Base-by-base conservation (phyloP, 768 basidiomycete species). In the Steccherinum ochraceum region DNA sequence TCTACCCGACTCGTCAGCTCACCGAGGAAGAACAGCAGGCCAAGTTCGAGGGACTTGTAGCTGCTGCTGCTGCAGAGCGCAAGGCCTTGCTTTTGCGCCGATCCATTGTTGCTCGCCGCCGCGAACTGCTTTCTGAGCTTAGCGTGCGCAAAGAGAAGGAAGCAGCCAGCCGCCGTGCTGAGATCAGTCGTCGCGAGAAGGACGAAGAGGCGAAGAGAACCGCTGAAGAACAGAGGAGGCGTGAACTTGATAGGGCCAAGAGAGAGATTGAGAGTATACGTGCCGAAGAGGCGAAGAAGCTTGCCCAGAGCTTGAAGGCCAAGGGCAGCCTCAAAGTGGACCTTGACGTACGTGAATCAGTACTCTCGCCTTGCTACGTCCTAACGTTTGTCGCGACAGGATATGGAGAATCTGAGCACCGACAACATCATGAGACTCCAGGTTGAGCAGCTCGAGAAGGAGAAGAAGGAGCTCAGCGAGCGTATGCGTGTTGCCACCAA, bases 391-490 rank as follows among this genome's bases (percentile, higher is more conserved):
- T 47, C 24, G 25, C 49, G 48, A 20, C 55, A 92, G 87, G 84
- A 88, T 62, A 76, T 93, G 67, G 88, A 91, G 59, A 82, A 81
- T 46, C 74, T 89, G 54, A 91, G 91, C 66, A 93, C 92, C 7
- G 86, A 89, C 60, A 81, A 82, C 44, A 79, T 98, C 55, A 86
- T 97, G 67, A 80, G 78, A 24, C 80, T 96, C 58, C 93, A 96
- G 66, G 93, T 96, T 30, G 85, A 92, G 57, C 93, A 97, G 63
- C 77, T 97, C 42, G 96, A 96, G 72, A 96, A 95, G 72, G 94
- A 98, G 72, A 95, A 93, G 77, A 86, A 82, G 60, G 89, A 93
- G 58, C 73, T 90, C 56, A 78, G 76, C 51, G 89, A 93, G 60
- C 80, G 87, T 19, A 76, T 95, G 45, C 84, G 92, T 20, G 80